These are phyloP conservation scores for Lactarius trivialis DNA, from an alignment of 768 basidiomycete species.

Conservation along the genomic window DNA sequence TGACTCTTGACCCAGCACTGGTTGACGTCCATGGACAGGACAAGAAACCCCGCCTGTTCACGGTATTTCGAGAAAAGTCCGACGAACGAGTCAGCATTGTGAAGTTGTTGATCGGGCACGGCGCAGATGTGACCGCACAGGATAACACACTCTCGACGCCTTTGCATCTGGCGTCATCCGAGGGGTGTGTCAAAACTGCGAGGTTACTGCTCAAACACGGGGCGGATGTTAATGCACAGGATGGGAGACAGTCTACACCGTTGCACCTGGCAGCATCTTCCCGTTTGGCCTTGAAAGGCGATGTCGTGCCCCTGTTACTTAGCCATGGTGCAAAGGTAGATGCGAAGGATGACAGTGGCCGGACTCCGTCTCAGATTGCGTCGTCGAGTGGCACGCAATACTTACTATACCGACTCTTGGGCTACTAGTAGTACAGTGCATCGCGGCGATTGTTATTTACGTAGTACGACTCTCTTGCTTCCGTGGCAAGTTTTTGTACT, in stretches of 20 bases:
- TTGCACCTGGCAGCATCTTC: background rate
- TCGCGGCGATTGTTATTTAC: no score
- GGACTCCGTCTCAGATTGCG: no score
- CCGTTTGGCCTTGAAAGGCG: no score
- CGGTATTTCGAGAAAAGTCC: background rate
- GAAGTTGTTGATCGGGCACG: background rate
- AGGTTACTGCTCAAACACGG: background rate
- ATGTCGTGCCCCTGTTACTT: no score
- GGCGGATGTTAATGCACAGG: background rate
- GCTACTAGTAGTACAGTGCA: no score
- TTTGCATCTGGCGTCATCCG: background rate
- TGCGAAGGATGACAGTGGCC: no score
- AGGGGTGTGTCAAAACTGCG: background rate
- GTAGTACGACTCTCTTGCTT: no score
- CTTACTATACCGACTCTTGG: no score
- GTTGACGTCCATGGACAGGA: background rate
- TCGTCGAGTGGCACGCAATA: no score
- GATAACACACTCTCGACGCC: background rate
- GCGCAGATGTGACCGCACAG: background rate
- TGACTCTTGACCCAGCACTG: background rate
- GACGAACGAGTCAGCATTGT: background rate
- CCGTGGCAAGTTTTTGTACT: no score
- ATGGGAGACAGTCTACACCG: background rate
- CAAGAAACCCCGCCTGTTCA: background rate
- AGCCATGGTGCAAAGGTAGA: no score